These are phyloP conservation scores for Arabidopsis hybrid DNA, from an alignment of 441 rosid species.

Conservation along the genomic window DNA sequence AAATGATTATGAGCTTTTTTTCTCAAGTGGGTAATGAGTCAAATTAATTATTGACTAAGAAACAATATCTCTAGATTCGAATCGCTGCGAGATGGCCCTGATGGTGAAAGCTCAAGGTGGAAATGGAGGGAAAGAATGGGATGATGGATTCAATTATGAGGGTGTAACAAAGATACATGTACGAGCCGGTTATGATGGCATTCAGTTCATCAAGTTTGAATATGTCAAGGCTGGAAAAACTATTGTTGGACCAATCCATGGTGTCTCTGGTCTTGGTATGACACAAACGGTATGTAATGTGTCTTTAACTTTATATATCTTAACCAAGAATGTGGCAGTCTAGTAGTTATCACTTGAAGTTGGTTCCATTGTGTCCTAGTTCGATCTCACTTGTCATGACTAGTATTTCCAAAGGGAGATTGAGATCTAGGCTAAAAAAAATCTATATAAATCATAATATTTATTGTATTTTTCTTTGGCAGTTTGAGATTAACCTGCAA, in stretches of 20 bases:
- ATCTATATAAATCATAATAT: neutral
- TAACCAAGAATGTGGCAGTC: no score
- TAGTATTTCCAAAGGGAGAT: neutral
- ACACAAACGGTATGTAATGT: slow-evolving; percentile 26
- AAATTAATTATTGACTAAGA: no score
- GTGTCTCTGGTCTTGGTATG: slow-evolving; percentile 7
- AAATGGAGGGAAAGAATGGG: slow-evolving; percentile 17
- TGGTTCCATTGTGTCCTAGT: no score
- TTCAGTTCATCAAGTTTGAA: slow-evolving; percentile 32
- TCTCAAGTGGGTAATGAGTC: neutral
- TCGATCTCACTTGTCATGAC: no score
- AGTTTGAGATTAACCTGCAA: slow-evolving; percentile 27
- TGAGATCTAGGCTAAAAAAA: no score
- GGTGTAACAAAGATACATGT: slow-evolving; percentile 14
- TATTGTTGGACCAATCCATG: slow-evolving; percentile 17
- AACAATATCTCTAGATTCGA: neutral
- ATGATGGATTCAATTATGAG: slow-evolving; percentile 12
- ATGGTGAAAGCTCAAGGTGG: slow-evolving; percentile 22
- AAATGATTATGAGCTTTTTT: no score
- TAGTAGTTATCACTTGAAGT: no score
- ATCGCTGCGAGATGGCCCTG: neutral
- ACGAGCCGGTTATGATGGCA: slow-evolving; percentile 3
- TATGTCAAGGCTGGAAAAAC: slow-evolving; percentile 31
- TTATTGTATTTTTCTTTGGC: neutral
- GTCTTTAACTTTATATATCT: neutral